Evolutionary conservation across 345 rosid species (phyloP), one percentile per base, ranked within the genome.

Genomic region (thale cress (Arabidopsis thaliana)): DNA sequence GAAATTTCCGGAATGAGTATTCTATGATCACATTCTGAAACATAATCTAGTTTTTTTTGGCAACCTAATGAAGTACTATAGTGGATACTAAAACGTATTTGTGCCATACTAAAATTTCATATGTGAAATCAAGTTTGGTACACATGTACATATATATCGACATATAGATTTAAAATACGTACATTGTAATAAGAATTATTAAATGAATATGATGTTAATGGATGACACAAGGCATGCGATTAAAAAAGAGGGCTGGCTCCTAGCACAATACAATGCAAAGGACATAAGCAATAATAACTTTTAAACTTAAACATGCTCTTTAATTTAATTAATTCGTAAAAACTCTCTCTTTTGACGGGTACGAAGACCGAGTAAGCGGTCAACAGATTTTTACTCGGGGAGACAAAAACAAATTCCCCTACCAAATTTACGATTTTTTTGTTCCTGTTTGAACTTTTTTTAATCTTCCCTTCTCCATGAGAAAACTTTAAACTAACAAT

Each of bases 341-440:
- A 50, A 64, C 51, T 55, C 64, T 69, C 81, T 50, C 82, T 82
- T 88, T 88, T 85, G 91, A 87, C 95, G 84, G 91, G 93, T 87
- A 67, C 88, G 78, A 78, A 83, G 65, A 67, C 78, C 88, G 68
- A 86, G 71, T 85, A 69, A 71, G 68, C 64, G 79, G 90, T 86
- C 90, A 87, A 87, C 90, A 84, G 49, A 94, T 90, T 85, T 90
- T 82, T 85, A 84, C 95, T 88, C 78, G 96, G 91, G 85, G 85
- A 82, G 60, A 80, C 85, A 79, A 91, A 78, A 84, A 86, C 82
- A 73, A 73, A 78, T 64, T 23, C 72, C 82, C 84, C 72, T 74
- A 62, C 64, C 65, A 65, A 71, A 72, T 73, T 80, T 50, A 69
- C 42, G 4, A 36, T 63, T 37, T 30, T 13, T 30, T 33, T 32